phyloP scores from a whole-genome alignment of 495 filamentous ascomycete genomes.

The Podospora bellae-mahoneyi region DNA sequence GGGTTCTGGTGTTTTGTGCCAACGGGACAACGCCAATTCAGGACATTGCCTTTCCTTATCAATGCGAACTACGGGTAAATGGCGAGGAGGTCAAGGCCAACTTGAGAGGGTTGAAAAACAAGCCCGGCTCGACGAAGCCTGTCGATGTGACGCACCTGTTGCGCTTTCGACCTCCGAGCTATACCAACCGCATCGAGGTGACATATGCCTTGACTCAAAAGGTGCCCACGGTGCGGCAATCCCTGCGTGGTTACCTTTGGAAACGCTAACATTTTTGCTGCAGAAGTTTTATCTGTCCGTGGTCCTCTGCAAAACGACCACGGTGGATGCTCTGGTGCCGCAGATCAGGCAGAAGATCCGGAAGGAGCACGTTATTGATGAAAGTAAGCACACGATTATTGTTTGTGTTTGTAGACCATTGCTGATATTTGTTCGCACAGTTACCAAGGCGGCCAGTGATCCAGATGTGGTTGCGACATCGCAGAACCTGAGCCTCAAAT shows the following conservation, averaged over 20 bases:
- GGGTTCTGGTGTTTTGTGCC: slow-evolving; percentile 81
- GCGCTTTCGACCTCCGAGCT: slow-evolving; percentile 60
- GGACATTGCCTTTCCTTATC: slow-evolving; percentile 86
- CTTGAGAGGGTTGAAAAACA: slow-evolving; percentile 88
- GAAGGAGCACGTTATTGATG: slow-evolving; percentile 74
- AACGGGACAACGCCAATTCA: slow-evolving; percentile 53
- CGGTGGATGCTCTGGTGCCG: slow-evolving; percentile 68
- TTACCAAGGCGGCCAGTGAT: slow-evolving; percentile 78
- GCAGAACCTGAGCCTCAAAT: slow-evolving; percentile 83
- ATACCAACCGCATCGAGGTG: slow-evolving; percentile 72
- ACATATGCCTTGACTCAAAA: slow-evolving; percentile 91
- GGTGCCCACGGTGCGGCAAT: slow-evolving; percentile 41
- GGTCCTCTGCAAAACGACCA: slow-evolving; percentile 68
- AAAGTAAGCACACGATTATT: slow-evolving; percentile 60
- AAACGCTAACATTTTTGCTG: slow-evolving; percentile 1
- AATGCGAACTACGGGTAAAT: slow-evolving; percentile 89
- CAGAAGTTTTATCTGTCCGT: slow-evolving; percentile 75
- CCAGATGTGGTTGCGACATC: slow-evolving; percentile 84
- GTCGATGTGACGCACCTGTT: slow-evolving; percentile 81
- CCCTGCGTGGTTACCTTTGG: background rate
- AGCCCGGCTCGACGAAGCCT: slow-evolving; percentile 86
- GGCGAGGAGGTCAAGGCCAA: slow-evolving; percentile 82
- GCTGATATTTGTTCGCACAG: slow-evolving; percentile 40
- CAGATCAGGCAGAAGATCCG: slow-evolving; percentile 70
- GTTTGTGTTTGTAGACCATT: slow-evolving; percentile 21